Conservation (phyloP, 345 rosid species). For the Orychophragmus violaceus region DNA sequence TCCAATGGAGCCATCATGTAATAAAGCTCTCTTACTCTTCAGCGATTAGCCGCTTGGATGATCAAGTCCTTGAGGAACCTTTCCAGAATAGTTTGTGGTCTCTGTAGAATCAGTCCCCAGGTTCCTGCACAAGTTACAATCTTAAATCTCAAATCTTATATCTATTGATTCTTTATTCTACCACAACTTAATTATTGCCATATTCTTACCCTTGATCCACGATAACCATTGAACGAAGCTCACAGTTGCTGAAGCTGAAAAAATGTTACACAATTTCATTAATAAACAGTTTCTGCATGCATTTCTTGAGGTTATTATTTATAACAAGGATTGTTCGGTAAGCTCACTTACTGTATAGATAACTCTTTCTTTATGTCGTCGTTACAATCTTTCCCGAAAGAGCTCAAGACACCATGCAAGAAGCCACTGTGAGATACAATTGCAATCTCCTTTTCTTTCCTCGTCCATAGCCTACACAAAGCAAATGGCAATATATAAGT, state of each 20-base stretch:
- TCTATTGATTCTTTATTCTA: not conserved
- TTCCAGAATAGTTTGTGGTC: conserved; percentile 25
- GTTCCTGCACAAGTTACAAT: conserved; percentile 1
- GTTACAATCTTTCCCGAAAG: conserved; percentile 52
- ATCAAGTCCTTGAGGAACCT: conserved; percentile 23
- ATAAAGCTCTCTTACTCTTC: not conserved
- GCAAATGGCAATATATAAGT: not conserved
- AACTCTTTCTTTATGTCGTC: conserved; percentile 48
- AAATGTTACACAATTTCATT: conserved; percentile 3
- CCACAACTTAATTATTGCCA: not conserved
- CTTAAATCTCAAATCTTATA: not conserved
- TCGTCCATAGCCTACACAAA: conserved; percentile 61
- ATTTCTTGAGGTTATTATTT: not conserved
- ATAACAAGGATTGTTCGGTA: not conserved
- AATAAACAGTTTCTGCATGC: not conserved
- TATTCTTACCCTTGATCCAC: conserved; percentile 54
- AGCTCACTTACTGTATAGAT: conserved; percentile 50
- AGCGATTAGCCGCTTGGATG: conserved; percentile 21
- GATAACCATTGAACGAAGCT: conserved; percentile 65
- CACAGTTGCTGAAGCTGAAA: conserved; percentile 68
- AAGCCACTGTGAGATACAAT: conserved; percentile 75
- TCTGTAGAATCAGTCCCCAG: conserved; percentile 17
- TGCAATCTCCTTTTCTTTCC: conserved; percentile 78
- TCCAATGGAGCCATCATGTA: conserved; percentile 10
- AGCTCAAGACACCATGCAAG: conserved; percentile 49